Evolutionary conservation across 2,329 filamentous ascomycete species (phyloP).

Genomic region (Cladophialophora chaetospira): DNA sequence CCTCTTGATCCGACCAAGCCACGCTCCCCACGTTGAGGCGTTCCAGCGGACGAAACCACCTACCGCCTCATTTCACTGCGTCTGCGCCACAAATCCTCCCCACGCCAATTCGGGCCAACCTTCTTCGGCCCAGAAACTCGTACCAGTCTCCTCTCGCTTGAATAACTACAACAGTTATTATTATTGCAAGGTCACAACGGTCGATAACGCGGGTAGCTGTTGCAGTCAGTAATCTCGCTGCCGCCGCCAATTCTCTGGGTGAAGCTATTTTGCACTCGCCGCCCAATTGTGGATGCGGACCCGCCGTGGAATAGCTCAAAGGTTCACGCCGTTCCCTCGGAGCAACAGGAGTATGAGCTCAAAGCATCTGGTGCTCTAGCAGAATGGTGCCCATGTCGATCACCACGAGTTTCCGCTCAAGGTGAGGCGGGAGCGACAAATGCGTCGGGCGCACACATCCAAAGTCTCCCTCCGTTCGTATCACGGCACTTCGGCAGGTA

Average conservation of each 20-base stretch:
- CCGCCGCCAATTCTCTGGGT: background rate
- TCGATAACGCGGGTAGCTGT: background rate
- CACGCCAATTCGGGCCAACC: background rate
- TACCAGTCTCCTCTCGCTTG: background rate
- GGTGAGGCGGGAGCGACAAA: background rate
- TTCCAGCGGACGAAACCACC: background rate
- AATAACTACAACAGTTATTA: background rate
- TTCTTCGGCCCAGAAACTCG: background rate
- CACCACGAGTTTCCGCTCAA: background rate
- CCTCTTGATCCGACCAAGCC: background rate
- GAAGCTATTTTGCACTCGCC: constrained; percentile 8
- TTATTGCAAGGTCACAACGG: background rate
- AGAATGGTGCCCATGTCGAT: background rate
- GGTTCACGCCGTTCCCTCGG: background rate
- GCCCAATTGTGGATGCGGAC: constrained; percentile 26
- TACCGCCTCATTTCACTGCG: constrained; percentile 13
- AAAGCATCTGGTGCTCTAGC: background rate
- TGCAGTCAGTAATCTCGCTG: background rate
- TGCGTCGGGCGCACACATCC: background rate
- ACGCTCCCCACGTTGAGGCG: background rate
- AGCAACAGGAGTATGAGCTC: background rate
- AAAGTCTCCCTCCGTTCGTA: background rate
- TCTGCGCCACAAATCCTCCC: constrained; percentile 21
- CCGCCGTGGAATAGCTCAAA: constrained; percentile 10
- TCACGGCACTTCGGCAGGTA: background rate